phyloP scores from a whole-genome alignment of 192 early-diverging fungal genomes.

The Backusella parvicylindrica region DNA sequence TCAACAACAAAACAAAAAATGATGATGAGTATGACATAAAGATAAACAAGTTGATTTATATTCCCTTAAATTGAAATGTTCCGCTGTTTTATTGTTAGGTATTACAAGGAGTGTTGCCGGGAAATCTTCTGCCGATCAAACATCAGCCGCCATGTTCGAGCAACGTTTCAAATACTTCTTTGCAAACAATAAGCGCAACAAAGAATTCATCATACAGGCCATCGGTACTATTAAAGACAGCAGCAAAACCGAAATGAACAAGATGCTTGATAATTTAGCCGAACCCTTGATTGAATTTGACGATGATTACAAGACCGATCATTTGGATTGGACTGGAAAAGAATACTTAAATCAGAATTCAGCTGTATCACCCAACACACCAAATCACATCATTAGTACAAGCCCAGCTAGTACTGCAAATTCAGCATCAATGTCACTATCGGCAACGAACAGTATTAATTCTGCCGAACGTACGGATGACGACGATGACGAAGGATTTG shows the following conservation, averaged over 20 bases:
- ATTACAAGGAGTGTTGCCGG: conserved; percentile 31
- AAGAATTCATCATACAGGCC: conserved; percentile 44
- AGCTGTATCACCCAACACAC: neutral
- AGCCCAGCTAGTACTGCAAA: neutral
- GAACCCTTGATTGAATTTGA: conserved; percentile 3
- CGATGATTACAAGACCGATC: neutral
- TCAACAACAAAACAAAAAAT: conserved; percentile 20
- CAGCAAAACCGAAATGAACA: neutral
- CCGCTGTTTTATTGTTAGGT: conserved; percentile 12
- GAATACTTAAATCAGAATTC: neutral
- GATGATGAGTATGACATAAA: conserved; percentile 27
- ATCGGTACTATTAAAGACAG: conserved; percentile 33
- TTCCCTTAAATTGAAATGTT: neutral
- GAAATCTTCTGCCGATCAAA: conserved; percentile 13
- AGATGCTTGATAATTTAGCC: neutral
- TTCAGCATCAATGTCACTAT: neutral
- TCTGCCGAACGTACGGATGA: neutral
- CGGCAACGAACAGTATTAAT: neutral
- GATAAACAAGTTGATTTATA: neutral
- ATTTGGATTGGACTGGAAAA: neutral
- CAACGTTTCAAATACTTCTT: conserved; percentile 40
- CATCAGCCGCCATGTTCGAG: conserved; percentile 16
- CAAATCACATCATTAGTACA: neutral
- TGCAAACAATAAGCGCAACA: conserved; percentile 45
- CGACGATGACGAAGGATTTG: neutral